A percentile compares a stretch with the other conserved stretches of the same genome.
Conservation (phyloP, 805 yeast genomes). For the Ogataea sp. region DNA sequence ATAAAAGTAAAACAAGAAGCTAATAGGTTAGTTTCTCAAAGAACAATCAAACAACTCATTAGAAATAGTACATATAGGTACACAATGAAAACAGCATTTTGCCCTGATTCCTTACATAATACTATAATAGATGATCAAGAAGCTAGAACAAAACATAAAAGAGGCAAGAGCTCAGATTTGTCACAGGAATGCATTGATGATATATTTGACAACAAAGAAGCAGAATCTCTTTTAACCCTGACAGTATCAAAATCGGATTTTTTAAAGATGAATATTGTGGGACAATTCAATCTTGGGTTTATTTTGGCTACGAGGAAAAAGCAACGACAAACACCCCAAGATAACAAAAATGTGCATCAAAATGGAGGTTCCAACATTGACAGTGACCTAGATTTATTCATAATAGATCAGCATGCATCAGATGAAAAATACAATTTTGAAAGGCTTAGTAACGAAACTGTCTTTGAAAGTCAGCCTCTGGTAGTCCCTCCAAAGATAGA, state of each 20-base stretch:
- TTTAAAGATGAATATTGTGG: constrained; percentile 65
- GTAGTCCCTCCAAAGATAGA: constrained; percentile 53
- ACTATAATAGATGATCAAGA: not conserved
- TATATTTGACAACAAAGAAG: constrained; percentile 37
- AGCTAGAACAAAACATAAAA: not conserved
- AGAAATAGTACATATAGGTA: not conserved
- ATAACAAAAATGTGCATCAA: too few relatives aligned
- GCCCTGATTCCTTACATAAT: too few relatives aligned
- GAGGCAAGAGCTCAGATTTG: not conserved
- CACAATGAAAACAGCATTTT: constrained; percentile 1
- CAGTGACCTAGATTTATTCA: constrained; percentile 54
- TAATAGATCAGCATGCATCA: constrained; percentile 95
- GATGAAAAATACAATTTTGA: constrained; percentile 95
- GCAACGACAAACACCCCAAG: too few relatives aligned
- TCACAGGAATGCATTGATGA: constrained; percentile 25
- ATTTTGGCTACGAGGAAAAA: constrained; percentile 59
- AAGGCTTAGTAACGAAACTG: constrained; percentile 43
- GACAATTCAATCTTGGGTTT: constrained; percentile 95
- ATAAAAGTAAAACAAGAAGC: not conserved
- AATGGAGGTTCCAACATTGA: too few relatives aligned
- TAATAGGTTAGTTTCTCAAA: constrained; percentile 2
- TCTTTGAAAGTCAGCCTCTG: constrained; percentile 61
- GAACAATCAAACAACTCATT: not conserved
- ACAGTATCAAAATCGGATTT: constrained; percentile 70
- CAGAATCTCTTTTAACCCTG: constrained; percentile 50